Percentiles rank a stretch among this genome's conserved stretches.
Evolutionary conservation across 305 asterid species (phyloP).

Genomic region (Solanum hybrid): DNA sequence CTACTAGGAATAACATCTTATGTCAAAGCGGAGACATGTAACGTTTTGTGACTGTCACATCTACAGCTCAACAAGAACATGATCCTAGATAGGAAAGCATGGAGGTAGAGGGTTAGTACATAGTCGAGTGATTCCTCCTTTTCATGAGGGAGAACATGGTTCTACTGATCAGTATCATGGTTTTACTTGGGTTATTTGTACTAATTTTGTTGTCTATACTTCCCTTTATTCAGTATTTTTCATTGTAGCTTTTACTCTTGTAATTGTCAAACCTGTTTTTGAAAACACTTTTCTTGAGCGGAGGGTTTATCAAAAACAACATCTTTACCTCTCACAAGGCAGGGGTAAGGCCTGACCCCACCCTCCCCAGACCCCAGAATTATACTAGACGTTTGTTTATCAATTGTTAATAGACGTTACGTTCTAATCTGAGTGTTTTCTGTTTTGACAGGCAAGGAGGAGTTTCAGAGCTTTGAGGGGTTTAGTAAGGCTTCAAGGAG

Average conservation of each 20-base stretch:
- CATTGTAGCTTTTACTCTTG: neutral
- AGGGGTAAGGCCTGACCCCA: neutral
- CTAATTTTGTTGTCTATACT: neutral
- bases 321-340: neutral
- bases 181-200: neutral
- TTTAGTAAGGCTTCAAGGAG: slow-evolving; percentile 89
- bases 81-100: neutral
- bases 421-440: neutral
- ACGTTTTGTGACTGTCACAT: neutral
- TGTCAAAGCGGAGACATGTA: neutral
- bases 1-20: neutral
- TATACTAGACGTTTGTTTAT: neutral
- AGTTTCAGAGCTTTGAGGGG: slow-evolving; percentile 82
- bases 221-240: neutral
- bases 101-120: neutral
- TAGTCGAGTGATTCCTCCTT: neutral
- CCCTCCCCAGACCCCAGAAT: neutral
- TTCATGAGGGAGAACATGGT: neutral
- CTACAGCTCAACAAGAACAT: neutral
- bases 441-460: slow-evolving; percentile 57
- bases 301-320: neutral
- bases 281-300: neutral
- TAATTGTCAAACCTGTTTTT: neutral
- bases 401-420: neutral
- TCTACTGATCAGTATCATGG: neutral